These are phyloP conservation scores for Penicillium arizonense DNA, from an alignment of 495 filamentous ascomycete genomes.

Conservation along the genomic window DNA sequence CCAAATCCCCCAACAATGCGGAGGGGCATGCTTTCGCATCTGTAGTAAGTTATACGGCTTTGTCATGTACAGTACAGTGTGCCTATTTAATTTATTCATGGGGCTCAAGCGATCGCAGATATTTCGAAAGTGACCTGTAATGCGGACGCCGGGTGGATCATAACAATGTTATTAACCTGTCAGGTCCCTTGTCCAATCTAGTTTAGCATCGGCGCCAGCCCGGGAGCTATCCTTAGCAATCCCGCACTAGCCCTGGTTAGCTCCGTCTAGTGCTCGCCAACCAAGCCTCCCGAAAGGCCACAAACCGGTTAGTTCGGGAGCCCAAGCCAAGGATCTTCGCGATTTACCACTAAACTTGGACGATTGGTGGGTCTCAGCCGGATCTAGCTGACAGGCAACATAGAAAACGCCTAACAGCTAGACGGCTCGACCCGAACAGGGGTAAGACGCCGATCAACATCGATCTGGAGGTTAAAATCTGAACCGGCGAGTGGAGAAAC, in stretches of 20 bases:
- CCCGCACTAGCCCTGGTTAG: neutral
- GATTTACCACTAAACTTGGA: neutral
- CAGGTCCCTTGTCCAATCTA: neutral
- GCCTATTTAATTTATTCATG: too few species aligned
- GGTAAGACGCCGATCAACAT: too few species aligned
- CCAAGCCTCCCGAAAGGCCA: neutral
- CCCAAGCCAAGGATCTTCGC: neutral
- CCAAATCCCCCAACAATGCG: neutral
- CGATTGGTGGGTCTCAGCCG: neutral
- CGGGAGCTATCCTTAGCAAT: neutral
- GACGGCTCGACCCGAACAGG: too few species aligned
- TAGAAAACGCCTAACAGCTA: too few species aligned
- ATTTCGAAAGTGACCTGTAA: conserved; percentile 5
- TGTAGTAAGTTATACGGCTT: too few species aligned
- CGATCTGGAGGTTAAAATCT: too few species aligned
- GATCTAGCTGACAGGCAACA: too few species aligned
- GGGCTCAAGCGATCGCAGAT: neutral
- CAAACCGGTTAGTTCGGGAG: neutral
- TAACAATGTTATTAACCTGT: neutral
- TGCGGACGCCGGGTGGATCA: neutral
- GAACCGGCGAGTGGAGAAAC: neutral
- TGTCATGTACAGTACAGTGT: too few species aligned
- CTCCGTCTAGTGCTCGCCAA: neutral
- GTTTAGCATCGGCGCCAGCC: neutral
- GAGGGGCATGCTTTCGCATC: too few species aligned